Evolutionary conservation across 257 asterid species (phyloP), one percentile per base, ranked within the genome.

Genomic region (Cynanchum wilfordii): DNA sequence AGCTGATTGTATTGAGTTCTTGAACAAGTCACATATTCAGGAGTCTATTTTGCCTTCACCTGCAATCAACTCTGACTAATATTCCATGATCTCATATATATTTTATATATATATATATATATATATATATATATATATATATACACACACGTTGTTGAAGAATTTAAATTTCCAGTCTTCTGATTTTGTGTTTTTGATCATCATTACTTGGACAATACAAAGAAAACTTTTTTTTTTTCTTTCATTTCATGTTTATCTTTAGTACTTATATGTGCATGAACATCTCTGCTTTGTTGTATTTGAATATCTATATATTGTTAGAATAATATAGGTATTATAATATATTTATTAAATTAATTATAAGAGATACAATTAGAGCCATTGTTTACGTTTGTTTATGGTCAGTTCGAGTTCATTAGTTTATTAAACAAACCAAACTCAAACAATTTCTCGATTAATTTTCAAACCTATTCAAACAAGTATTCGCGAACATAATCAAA

Each of bases 1-100:
- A 73, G 86, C 89, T 7, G 96, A 90, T 74, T 90, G 96, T 72
- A 90, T 88, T 38, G 96, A 90, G 89, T 90, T 90, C 80, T 83
- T 90, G 59, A 90, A 90, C 72, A 85, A 81, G 76, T 83, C 96
- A 49, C 79, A 75, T n/a, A 33, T 33, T 33, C 33, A 68, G 17
- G 49, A 75, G 70, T 74, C 70, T 5, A n/a, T 33, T 2, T 68
- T 58, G 59, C n/a, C 74, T 17, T 44, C 25, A 19, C 25, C 42
- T 68, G 3, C 30, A 68, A 30, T 71, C 27, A 66, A 24, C 8
- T 66, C 78, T 4, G 79, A 75, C 3, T 33, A 33, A 33, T 33
- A 33, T 64, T 68, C 57, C 30, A 45, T 38, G 62, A 15, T 62
- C 15, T 72, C 45, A 72, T 58, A n/a, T 3, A n/a, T n/a, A n/a